A percentile compares a stretch with the other conserved stretches of the same genome.
Evolutionary conservation across 1,284 basidiomycete genomes (phyloP).

Genomic region (Fomes fomentarius): DNA sequence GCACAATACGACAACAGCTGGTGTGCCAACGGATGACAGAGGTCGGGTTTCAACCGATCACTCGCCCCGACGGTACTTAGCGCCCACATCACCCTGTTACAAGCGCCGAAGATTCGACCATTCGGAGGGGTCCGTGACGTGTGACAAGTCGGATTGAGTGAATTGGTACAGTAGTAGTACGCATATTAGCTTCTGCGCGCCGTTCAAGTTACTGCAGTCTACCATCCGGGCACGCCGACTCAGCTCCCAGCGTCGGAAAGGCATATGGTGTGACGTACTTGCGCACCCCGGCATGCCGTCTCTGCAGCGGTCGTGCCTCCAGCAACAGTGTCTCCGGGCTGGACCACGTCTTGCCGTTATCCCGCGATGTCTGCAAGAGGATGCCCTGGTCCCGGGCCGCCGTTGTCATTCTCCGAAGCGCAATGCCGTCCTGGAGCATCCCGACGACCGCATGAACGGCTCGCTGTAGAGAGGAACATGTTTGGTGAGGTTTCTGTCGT

Average conservation of each 20-base stretch:
- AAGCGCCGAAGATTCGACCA: too few relatives aligned
- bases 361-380: slow-evolving; percentile 7
- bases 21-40: too few relatives aligned
- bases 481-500: too few relatives aligned
- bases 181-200: slow-evolving; percentile 7
- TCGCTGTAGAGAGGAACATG: not conserved
- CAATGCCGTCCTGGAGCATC: not conserved
- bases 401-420: not conserved
- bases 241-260: not conserved
- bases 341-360: not conserved
- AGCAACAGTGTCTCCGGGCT: not conserved
- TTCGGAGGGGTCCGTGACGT: too few relatives aligned
- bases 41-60: too few relatives aligned
- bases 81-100: too few relatives aligned
- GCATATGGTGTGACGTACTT: not conserved
- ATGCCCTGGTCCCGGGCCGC: slow-evolving; percentile 10
- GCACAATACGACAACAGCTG: too few relatives aligned
- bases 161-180: too few relatives aligned
- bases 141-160: too few relatives aligned
- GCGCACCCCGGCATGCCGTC: slow-evolving; percentile 8
- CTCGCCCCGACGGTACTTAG: too few relatives aligned
- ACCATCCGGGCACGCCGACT: too few relatives aligned
- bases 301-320: not conserved
- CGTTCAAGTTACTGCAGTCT: slow-evolving; percentile 11
- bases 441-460: slow-evolving; percentile 7